phyloP scores from a whole-genome alignment of 345 rosid species.

The thale cress (Arabidopsis thaliana) region DNA sequence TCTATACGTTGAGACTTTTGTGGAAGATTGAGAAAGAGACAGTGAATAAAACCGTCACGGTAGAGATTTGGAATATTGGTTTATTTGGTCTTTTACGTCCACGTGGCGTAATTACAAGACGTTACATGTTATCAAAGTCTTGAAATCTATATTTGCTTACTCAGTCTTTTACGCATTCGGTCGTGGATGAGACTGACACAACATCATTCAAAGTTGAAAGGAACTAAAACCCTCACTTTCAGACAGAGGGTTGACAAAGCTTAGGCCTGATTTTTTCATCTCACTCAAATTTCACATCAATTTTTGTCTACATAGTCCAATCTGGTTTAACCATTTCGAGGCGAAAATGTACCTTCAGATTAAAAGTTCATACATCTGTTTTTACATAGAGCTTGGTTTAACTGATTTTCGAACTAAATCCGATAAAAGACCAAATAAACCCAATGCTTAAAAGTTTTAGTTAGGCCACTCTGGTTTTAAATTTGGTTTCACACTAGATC shows the following conservation, averaged over 20 bases:
- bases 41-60: constrained; percentile 33
- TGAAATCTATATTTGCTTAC: not conserved
- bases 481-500: too few relatives aligned
- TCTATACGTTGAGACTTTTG: constrained; percentile 34
- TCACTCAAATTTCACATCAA: too few relatives aligned
- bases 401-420: too few relatives aligned
- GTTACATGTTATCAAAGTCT: not conserved
- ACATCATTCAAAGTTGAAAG: constrained; percentile 5
- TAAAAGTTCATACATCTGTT: too few relatives aligned
- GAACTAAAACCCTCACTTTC: too few relatives aligned
- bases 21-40: not conserved
- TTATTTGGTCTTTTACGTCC: not conserved
- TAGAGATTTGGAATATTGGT: constrained; percentile 19
- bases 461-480: too few relatives aligned
- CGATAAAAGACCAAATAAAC: too few relatives aligned
- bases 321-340: not conserved
- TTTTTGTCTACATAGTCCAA: not conserved
- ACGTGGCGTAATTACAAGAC: constrained; percentile 1
- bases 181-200: constrained; percentile 33
- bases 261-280: not conserved
- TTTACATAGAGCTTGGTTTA: too few relatives aligned
- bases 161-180: constrained; percentile 28
- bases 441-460: too few relatives aligned
- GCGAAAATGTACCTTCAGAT: not conserved
- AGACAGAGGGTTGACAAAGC: not conserved